Evolutionary conservation across 139 green algal species (phyloP), one percentile per base, ranked within the genome.

Genomic region (Chlamydomonas eustigma): DNA sequence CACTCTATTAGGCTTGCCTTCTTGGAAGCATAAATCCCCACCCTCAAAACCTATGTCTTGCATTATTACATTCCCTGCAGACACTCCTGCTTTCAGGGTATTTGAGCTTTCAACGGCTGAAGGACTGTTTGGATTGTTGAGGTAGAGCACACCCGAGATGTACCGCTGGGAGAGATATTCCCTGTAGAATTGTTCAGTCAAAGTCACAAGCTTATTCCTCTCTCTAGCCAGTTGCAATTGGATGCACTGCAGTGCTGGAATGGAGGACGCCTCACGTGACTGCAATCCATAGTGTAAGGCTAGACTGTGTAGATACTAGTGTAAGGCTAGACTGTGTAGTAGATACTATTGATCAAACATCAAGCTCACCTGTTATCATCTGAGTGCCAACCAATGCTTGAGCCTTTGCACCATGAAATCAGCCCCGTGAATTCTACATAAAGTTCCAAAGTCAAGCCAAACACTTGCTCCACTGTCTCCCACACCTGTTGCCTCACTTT

Each of bases 371-470:
- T 69, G 18, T 75, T 75, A 34, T 30, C 18, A 75, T 75, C 68
- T 18, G 22, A 8, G 69, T 75, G 68, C 68, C 68, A 75, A 31
- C 68, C 68, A 24, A 75, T 24, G 28, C 68, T 75, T 30, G 68
- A 75, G 18, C 68, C 68, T 5, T 63, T 5, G 25, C 5, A 18
- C 68, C 68, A 75, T 8, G 38, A 68, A 5, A 75, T 75, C 68
- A 75, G 39, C 24, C 68, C 68, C 5, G 68, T 75, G 68, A 75
- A 75, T n/a, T 75, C 68, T 25, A 75, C 68, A 63, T 31, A 8
- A n/a, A 75, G 68, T 31, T 75, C 38, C 28, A n/a, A 75, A 25
- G 5, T 32, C 37, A 68, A n/a, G 37, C 68, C 68, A 5, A 75
- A 64, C 25, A 28, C 18, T 5, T 8, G 24, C 39, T 75, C 68